A percentile compares a stretch with the other conserved stretches of the same genome.
Conservation (phyloP, 2,329 filamentous ascomycete species). For the Calonectria pauciramosa region DNA sequence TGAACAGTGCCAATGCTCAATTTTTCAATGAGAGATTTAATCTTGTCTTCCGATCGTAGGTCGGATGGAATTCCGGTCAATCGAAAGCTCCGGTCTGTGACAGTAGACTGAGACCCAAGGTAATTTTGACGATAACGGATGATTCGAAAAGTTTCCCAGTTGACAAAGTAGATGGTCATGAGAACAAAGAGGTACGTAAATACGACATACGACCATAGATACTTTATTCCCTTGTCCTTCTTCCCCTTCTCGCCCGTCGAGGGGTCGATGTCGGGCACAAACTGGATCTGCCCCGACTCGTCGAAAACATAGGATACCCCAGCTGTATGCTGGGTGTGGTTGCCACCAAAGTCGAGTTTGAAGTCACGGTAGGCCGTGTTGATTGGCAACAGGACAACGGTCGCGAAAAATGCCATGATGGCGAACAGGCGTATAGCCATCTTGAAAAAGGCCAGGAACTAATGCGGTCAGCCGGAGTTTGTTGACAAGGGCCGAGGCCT, state of each 20-base stretch:
- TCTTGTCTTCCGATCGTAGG: slow-evolving; percentile 83
- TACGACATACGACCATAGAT: slow-evolving; percentile 93
- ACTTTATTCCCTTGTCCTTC: slow-evolving; percentile 57
- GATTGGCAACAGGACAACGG: slow-evolving; percentile 86
- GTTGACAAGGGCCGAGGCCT: background rate
- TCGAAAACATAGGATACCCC: slow-evolving; percentile 17
- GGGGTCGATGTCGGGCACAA: slow-evolving; percentile 33
- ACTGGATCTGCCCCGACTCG: slow-evolving; percentile 25
- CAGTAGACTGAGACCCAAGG: slow-evolving; percentile 91
- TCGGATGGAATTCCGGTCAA: slow-evolving; percentile 88
- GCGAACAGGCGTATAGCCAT: slow-evolving; percentile 90
- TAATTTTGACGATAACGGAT: slow-evolving; percentile 92
- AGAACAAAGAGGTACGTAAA: slow-evolving; percentile 94
- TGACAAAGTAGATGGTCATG: slow-evolving; percentile 85
- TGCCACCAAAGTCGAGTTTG: slow-evolving; percentile 1
- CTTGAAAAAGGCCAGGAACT: slow-evolving; percentile 94
- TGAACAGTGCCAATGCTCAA: slow-evolving; percentile 92
- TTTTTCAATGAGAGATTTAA: slow-evolving; percentile 89
- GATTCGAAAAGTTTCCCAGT: slow-evolving; percentile 85
- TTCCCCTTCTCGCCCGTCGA: slow-evolving; percentile 53
- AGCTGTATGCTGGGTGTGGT: slow-evolving; percentile 12
- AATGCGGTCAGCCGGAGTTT: slow-evolving; percentile 33
- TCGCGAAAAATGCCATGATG: slow-evolving; percentile 84
- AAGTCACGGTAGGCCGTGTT: slow-evolving; percentile 73
- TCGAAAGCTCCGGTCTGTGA: slow-evolving; percentile 94